Conservation (phyloP, 176 grass and related monocot genomes). For the Rhynchospora tenuis region DNA sequence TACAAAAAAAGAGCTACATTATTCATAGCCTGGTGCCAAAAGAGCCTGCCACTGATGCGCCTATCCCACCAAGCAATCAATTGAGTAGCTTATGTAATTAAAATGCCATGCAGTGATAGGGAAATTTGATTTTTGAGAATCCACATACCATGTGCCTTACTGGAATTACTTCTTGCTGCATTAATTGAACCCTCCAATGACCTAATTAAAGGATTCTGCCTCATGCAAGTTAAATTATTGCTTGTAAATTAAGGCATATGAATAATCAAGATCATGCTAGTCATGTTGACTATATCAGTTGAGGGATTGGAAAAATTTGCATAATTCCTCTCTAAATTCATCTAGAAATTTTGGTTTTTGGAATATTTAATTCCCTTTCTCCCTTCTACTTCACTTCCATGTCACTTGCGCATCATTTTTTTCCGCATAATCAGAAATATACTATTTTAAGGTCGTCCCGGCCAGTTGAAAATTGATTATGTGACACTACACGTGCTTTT, state of each 20-base stretch:
- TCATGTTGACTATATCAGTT: background rate
- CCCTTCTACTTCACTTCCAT: background rate
- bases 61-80: background rate
- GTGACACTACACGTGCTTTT: background rate
- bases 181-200: background rate
- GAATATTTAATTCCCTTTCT: background rate
- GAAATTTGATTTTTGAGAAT: background rate
- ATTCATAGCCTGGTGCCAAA: background rate
- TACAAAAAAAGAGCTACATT: background rate
- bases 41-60: background rate
- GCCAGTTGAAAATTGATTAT: background rate
- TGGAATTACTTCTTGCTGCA: background rate
- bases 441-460: background rate
- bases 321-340: background rate
- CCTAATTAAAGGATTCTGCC: background rate
- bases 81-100: background rate
- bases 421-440: background rate
- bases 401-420: background rate
- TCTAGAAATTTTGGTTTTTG: background rate
- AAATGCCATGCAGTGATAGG: background rate
- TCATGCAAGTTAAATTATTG: background rate
- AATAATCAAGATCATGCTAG: background rate
- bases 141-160: background rate
- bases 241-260: background rate
- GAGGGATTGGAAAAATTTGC: background rate